A percentile compares a stretch with the other conserved stretches of the same genome.
Conservation (phyloP, 2,329 filamentous ascomycete species). For the Fusarium bulbicola region DNA sequence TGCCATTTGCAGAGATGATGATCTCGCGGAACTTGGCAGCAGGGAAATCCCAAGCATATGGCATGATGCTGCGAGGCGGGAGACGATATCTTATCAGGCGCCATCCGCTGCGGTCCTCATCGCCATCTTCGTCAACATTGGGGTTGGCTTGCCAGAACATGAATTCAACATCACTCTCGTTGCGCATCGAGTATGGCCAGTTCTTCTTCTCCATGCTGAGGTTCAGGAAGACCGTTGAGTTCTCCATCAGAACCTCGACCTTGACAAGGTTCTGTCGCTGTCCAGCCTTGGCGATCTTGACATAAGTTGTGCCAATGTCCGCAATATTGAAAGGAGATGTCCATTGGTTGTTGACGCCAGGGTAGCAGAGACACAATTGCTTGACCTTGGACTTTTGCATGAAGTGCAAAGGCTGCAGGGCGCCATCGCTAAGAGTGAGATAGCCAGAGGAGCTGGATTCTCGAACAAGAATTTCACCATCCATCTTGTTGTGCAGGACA, state of each 20-base stretch:
- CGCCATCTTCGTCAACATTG: constrained; percentile 89
- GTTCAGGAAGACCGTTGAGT: constrained; percentile 92
- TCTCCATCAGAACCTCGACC: constrained; percentile 90
- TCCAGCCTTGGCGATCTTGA: constrained; percentile 91
- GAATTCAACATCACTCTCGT: constrained; percentile 96
- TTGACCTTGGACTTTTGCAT: constrained; percentile 84
- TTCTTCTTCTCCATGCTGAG: constrained; percentile 91
- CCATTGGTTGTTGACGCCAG: constrained; percentile 96
- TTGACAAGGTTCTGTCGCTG: constrained; percentile 89
- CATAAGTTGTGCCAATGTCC: constrained; percentile 88
- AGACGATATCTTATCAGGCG: constrained; percentile 91
- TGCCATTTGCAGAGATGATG: constrained; percentile 65
- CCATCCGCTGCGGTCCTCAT: constrained; percentile 86
- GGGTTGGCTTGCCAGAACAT: constrained; percentile 96
- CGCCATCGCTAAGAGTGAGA: constrained; percentile 78
- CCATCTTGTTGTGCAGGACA: constrained; percentile 91
- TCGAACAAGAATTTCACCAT: constrained; percentile 86
- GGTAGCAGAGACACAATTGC: constrained; percentile 91
- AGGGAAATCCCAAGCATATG: constrained; percentile 99
- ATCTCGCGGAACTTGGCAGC: constrained; percentile 97
- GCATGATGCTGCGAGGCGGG: constrained; percentile 96
- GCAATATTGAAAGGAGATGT: constrained; percentile 98
- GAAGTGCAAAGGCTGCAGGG: constrained; percentile 88
- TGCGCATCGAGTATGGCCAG: constrained; percentile 99
- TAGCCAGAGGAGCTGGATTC: constrained; percentile 92